Percentiles rank a stretch among this genome's conserved stretches.
Conservation (phyloP, 352 stramenopile species). For the Phytopythium litorale region DNA sequence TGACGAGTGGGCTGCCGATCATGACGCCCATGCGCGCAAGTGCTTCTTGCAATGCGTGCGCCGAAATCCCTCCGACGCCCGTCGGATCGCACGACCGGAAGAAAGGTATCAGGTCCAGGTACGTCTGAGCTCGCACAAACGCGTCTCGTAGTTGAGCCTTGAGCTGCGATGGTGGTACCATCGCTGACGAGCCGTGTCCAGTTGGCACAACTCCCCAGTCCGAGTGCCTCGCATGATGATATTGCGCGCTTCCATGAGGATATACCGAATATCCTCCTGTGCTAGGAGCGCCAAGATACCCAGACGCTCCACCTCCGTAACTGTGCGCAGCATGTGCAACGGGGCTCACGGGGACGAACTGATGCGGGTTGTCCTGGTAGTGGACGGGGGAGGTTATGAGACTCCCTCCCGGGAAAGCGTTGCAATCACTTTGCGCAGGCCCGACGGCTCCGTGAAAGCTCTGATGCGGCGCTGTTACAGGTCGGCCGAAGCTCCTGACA, state of each 20-base stretch:
- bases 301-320: neutral
- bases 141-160: constrained; percentile 44
- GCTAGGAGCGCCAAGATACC: neutral
- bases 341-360: constrained; percentile 23
- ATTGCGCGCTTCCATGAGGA: neutral
- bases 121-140: constrained; percentile 41
- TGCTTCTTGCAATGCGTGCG: constrained; percentile 42
- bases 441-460: constrained; percentile 1
- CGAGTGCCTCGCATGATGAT: neutral
- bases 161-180: constrained; percentile 15
- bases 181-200: neutral
- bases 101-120: constrained; percentile 39
- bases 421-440: neutral
- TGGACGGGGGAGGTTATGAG: constrained; percentile 24
- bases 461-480: constrained; percentile 4
- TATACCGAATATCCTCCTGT: neutral
- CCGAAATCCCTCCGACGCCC: constrained; percentile 26
- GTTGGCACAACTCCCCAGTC: neutral
- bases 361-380: constrained; percentile 11
- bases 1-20: constrained; percentile 23
- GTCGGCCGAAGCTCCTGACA: constrained; percentile 12
- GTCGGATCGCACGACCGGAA: constrained; percentile 50
- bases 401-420: neutral
- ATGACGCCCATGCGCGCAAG: constrained; percentile 42
- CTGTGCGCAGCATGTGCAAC: constrained; percentile 11